phyloP scores from a whole-genome alignment of 768 basidiomycete species.

The Boletus subparvulus region DNA sequence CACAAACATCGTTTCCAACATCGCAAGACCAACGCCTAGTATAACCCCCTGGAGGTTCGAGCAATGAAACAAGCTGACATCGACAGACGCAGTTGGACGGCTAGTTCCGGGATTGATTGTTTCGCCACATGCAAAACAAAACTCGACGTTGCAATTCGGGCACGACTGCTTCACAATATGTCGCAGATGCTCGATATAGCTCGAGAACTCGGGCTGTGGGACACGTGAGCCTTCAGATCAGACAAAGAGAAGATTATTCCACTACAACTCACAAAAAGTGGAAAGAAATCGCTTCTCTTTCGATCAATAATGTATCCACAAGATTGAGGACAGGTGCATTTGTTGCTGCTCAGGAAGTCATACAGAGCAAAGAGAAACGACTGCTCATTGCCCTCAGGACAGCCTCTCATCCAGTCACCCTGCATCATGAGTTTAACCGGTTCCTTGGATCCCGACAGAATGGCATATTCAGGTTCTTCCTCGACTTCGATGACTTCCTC shows the following conservation, averaged over 20 bases:
- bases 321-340: constrained; percentile 68
- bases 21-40: constrained; percentile 85
- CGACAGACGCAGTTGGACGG: constrained; percentile 43
- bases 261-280: constrained; percentile 65
- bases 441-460: constrained; percentile 44
- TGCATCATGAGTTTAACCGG: constrained; percentile 72
- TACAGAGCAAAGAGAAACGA: constrained; percentile 85
- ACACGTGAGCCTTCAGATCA: constrained; percentile 9
- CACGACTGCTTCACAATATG: constrained; percentile 61
- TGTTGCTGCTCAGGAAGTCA: constrained; percentile 62
- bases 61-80: constrained; percentile 80
- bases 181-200: constrained; percentile 65
- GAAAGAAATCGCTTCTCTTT: constrained; percentile 77
- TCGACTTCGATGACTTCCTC: constrained; percentile 93
- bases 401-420: constrained; percentile 97
- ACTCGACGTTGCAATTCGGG: constrained; percentile 54
- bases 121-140: constrained; percentile 80
- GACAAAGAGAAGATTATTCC: background rate
- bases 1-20: constrained; percentile 74
- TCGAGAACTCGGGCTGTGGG: constrained; percentile 65
- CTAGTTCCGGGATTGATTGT: constrained; percentile 47
- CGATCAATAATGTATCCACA: constrained; percentile 66
- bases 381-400: constrained; percentile 91
- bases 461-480: constrained; percentile 62
- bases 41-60: constrained; percentile 86